phyloP scores from a whole-genome alignment of 768 basidiomycete species.

The Saitozyma podzolica region DNA sequence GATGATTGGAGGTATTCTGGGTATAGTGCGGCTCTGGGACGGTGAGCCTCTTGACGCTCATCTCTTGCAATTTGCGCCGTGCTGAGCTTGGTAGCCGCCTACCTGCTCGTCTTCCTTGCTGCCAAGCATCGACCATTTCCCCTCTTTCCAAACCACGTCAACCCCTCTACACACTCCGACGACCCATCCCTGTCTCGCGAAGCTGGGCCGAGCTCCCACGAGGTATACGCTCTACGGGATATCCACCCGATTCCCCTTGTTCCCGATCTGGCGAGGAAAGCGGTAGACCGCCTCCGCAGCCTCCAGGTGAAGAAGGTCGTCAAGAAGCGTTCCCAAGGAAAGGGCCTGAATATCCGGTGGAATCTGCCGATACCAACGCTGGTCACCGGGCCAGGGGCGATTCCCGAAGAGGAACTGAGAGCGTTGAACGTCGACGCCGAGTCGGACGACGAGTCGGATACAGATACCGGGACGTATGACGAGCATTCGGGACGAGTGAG shows the following conservation, averaged over 20 bases:
- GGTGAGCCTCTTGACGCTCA: slow-evolving; percentile 17
- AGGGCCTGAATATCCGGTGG: slow-evolving; percentile 1
- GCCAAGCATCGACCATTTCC: slow-evolving; percentile 12
- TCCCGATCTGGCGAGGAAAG: slow-evolving; percentile 20
- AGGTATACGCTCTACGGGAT: slow-evolving; percentile 33
- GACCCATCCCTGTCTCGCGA: slow-evolving; percentile 11
- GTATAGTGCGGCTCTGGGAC: slow-evolving; percentile 46
- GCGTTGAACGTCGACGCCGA: background rate
- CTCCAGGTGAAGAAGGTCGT: slow-evolving; percentile 16
- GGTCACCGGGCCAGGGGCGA: background rate
- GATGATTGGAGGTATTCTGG: slow-evolving; percentile 44
- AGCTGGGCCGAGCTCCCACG: slow-evolving; percentile 22
- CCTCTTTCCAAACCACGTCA: slow-evolving; percentile 27
- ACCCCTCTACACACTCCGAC: slow-evolving; percentile 6
- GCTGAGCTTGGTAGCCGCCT: slow-evolving; percentile 27
- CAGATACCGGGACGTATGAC: background rate
- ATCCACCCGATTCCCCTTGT: slow-evolving; percentile 42
- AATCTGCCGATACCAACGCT: slow-evolving; percentile 1
- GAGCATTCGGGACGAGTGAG: slow-evolving; percentile 1
- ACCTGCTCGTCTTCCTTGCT: slow-evolving; percentile 43
- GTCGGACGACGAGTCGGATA: background rate
- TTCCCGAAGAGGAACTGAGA: background rate
- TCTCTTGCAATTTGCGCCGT: background rate
- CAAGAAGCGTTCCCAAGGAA: background rate
- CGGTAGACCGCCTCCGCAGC: slow-evolving; percentile 9